A percentile compares a stretch with the other conserved stretches of the same genome.
Conservation (phyloP, 768 basidiomycete species). For the Hygrocybe punicea region DNA sequence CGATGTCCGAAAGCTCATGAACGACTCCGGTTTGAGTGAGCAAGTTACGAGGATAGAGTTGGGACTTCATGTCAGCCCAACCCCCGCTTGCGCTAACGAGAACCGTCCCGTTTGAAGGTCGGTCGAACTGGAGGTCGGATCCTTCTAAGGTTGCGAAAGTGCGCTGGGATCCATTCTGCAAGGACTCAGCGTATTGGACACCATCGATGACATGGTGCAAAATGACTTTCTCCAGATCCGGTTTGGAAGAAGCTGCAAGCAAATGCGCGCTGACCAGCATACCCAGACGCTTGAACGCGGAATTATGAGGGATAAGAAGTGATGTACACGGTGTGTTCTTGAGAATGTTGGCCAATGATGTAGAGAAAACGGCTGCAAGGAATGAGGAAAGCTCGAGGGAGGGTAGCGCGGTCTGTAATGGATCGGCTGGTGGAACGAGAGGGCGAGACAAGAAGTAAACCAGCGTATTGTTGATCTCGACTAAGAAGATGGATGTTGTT, state of each 20-base stretch:
- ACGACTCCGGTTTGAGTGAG: conserved; percentile 89
- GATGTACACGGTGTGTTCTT: conserved; percentile 66
- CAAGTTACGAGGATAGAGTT: conserved; percentile 56
- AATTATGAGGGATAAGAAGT: conserved; percentile 83
- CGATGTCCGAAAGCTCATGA: conserved; percentile 79
- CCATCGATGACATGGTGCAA: conserved; percentile 80
- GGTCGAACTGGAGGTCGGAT: conserved; percentile 70
- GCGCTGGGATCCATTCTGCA: conserved; percentile 62
- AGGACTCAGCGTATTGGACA: conserved; percentile 64
- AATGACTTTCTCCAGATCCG: conserved; percentile 79
- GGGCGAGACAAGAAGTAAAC: conserved; percentile 89
- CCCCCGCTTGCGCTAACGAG: conserved; percentile 69
- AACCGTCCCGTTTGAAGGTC: conserved; percentile 48
- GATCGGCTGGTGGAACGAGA: conserved; percentile 76
- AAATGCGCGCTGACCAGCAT: conserved; percentile 82
- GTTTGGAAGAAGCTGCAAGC: conserved; percentile 69
- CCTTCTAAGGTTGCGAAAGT: conserved; percentile 84
- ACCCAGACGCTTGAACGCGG: conserved; percentile 85
- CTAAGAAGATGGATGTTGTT: conserved; percentile 37
- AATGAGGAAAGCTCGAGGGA: conserved; percentile 85
- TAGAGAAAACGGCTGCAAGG: conserved; percentile 85
- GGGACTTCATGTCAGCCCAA: conserved; percentile 67
- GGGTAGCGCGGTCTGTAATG: conserved; percentile 76
- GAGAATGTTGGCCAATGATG: conserved; percentile 70
- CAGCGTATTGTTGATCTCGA: conserved; percentile 69